Evolutionary conservation across 371 early-diverging fungal species (phyloP).

Genomic region (Entomophthora muscae): DNA sequence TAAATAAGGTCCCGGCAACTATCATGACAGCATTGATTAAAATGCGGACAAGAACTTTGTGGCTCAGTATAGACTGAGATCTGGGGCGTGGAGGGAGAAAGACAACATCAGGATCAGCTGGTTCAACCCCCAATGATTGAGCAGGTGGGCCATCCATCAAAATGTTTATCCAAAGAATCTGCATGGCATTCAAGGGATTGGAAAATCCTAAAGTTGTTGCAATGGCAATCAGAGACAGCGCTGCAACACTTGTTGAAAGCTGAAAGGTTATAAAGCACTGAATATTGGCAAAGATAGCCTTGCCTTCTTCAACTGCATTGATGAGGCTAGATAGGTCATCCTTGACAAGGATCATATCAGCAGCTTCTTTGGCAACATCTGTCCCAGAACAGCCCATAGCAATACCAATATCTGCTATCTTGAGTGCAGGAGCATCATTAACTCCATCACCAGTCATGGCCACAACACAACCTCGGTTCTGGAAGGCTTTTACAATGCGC

Average conservation of each 20-base stretch:
- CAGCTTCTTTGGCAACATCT: conserved; percentile 79
- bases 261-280: conserved; percentile 83
- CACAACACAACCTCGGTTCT: conserved; percentile 49
- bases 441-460: conserved; percentile 96
- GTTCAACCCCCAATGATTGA: conserved; percentile 75
- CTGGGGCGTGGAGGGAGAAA: conserved; percentile 60
- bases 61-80: conserved; percentile 55
- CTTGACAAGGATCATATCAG: conserved; percentile 81
- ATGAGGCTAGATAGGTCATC: conserved; percentile 72
- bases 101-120: conserved; percentile 67
- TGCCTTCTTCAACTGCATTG: conserved; percentile 80
- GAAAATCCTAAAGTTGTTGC: conserved; percentile 67
- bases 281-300: conserved; percentile 82
- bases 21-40: conserved; percentile 62
- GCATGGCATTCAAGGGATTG: conserved; percentile 95
- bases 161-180: conserved; percentile 90
- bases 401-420: conserved; percentile 78
- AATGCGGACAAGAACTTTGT: conserved; percentile 51
- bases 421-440: conserved; percentile 86
- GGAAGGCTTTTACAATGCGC: conserved; percentile 61
- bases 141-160: conserved; percentile 89
- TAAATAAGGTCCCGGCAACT: conserved; percentile 69
- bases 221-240: conserved; percentile 68
- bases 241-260: conserved; percentile 66
- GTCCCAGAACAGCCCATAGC: conserved; percentile 83